Base-by-base conservation (phyloP, 2,329 filamentous ascomycete genomes). In the Blastomyces parvus region DNA sequence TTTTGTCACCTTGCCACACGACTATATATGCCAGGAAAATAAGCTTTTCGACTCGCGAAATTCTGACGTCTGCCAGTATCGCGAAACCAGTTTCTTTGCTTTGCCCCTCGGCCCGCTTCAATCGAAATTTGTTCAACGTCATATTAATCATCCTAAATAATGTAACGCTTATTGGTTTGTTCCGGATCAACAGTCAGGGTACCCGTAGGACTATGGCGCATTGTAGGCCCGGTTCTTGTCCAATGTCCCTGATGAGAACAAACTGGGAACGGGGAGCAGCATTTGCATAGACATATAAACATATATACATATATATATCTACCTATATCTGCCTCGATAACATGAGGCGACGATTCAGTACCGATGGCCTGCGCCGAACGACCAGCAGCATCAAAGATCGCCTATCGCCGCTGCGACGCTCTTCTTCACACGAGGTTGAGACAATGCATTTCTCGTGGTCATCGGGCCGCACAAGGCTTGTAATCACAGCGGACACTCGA, bases 401-500 rank as follows among this genome's bases (percentile, higher is more conserved):
- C 8, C 13, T 59, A 27, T 27, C 38, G 14, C 57, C 57, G 14
- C 14, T 27, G 14, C 57, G 57, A 27, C 40, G 57, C 38, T 1
- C 14, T 61, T 61, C 46, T 27, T 44, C 48, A 19, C 50, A 44
- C 25, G 33, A 36, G 6, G 33, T 56, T 40, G 53, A 62, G 13
- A 55, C 17, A 19, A 53, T 50, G 27, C 55, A 60, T 40, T 42
- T 59, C 22, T 53, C 61, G 8, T 59, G 55, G 44, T 36, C 42
- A 25, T 33, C 38, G n/a, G 33, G 42, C 44, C 48, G 25, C 14
- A 6, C 40, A 5, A 56, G 30, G 7, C 56, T 66, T 6, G 64
- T 68, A 25, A 46, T 68, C 48, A 65, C 65, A 7, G 64, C 63
- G 7, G 63, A 65, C 42, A 60, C 59, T 4, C 11, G 50, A 1